Conservation (phyloP, 2,329 filamentous ascomycete species). For the Bipolaris gigantea region DNA sequence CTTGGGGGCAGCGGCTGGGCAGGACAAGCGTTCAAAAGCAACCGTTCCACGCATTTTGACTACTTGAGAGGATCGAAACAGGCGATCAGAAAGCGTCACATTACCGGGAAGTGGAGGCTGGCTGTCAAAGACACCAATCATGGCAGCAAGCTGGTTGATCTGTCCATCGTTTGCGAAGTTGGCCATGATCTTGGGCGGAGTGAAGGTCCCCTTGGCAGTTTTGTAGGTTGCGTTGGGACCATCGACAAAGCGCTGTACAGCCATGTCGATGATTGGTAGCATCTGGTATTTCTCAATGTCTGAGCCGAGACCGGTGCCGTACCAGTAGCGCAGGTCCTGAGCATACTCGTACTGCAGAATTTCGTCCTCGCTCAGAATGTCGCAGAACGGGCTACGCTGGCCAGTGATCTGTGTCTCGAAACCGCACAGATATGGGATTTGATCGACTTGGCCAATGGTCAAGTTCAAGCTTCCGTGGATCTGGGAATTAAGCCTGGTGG, state of each 20-base stretch:
- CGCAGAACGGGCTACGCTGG: slow-evolving; percentile 61
- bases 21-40: slow-evolving; percentile 65
- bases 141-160: slow-evolving; percentile 62
- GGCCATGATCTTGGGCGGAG: slow-evolving; percentile 60
- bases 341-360: slow-evolving; percentile 66
- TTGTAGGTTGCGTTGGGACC: slow-evolving; percentile 57
- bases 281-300: slow-evolving; percentile 60
- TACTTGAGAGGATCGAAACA: slow-evolving; percentile 60
- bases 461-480: slow-evolving; percentile 60
- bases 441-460: slow-evolving; percentile 55
- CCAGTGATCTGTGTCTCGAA: slow-evolving; percentile 71
- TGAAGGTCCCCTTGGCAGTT: slow-evolving; percentile 52
- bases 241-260: slow-evolving; percentile 57
- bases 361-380: slow-evolving; percentile 64
- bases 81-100: slow-evolving; percentile 51
- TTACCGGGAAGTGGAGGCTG: slow-evolving; percentile 55
- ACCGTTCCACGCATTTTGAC: slow-evolving; percentile 67
- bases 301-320: slow-evolving; percentile 62
- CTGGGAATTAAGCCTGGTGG: slow-evolving; percentile 57
- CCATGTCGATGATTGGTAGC: slow-evolving; percentile 60
- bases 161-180: slow-evolving; percentile 69
- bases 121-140: slow-evolving; percentile 63
- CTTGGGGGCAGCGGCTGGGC: slow-evolving; percentile 32
- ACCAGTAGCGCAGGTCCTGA: slow-evolving; percentile 70
- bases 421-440: slow-evolving; percentile 70